A percentile compares a stretch with the other conserved stretches of the same genome.
phyloP scores from a whole-genome alignment of 345 rosid genomes.

The Angophora floribunda region DNA sequence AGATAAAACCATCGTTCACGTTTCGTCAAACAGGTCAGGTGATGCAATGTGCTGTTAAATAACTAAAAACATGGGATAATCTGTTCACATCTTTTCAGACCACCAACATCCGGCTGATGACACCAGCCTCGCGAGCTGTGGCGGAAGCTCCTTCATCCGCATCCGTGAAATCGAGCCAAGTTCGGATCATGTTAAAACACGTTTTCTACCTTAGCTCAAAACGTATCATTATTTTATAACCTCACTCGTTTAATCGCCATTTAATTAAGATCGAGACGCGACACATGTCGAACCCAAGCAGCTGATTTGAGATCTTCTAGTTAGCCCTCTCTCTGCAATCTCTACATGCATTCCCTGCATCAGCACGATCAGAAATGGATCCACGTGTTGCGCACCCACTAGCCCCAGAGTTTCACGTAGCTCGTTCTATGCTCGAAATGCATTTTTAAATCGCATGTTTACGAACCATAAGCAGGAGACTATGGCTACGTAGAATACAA shows the following conservation, averaged over 20 bases:
- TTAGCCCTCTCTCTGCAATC: neutral
- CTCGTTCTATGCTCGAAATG: neutral
- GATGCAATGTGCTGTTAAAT: neutral
- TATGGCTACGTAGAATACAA: neutral
- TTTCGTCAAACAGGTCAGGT: neutral
- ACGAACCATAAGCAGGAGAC: neutral
- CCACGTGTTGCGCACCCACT: neutral
- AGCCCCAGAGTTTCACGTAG: neutral
- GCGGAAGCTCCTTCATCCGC: neutral
- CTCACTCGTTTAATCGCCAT: neutral
- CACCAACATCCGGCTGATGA: neutral
- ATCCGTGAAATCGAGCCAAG: neutral
- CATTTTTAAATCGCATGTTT: neutral
- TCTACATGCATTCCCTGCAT: neutral
- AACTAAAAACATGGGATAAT: neutral
- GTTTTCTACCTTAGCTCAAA: neutral
- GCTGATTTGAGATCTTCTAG: neutral
- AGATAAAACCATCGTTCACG: neutral
- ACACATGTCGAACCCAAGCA: neutral
- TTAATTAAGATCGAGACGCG: neutral
- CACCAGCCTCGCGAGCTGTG: neutral
- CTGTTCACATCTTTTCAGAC: neutral
- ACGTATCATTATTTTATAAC: neutral
- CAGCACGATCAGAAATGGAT: neutral
- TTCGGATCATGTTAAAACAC: neutral